phyloP scores from a whole-genome alignment of 352 stramenopile genomes.

The Phytophthora colocasiae region DNA sequence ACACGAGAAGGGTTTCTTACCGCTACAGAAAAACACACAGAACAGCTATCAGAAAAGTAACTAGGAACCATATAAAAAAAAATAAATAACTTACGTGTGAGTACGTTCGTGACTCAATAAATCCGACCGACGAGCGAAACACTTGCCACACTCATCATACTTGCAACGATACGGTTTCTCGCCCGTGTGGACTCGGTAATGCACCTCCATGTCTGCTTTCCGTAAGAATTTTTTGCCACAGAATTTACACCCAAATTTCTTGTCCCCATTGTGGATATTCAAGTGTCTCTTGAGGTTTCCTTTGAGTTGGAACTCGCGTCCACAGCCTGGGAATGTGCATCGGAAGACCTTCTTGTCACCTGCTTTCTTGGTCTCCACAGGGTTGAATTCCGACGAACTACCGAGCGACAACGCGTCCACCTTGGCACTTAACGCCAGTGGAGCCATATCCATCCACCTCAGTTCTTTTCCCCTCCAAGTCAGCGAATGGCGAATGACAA shows the following conservation, averaged over 20 bases:
- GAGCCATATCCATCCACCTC: conserved; percentile 25
- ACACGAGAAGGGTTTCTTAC: conserved; percentile 71
- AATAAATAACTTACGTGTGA: conserved; percentile 49
- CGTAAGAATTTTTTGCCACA: conserved; percentile 70
- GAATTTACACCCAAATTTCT: conserved; percentile 68
- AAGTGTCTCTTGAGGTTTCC: conserved; percentile 68
- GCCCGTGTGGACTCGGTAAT: conserved; percentile 77
- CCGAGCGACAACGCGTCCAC: conserved; percentile 28
- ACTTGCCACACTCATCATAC: conserved; percentile 58
- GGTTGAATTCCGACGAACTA: background rate
- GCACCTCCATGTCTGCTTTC: conserved; percentile 81
- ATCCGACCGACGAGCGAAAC: conserved; percentile 76
- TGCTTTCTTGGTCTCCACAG: conserved; percentile 9
- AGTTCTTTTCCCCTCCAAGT: background rate
- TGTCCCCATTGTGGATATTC: conserved; percentile 66
- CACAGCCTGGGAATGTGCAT: conserved; percentile 61
- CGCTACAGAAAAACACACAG: conserved; percentile 36
- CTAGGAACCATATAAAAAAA: background rate
- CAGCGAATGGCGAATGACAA: conserved; percentile 25
- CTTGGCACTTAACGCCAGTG: conserved; percentile 27
- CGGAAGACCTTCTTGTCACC: conserved; percentile 41
- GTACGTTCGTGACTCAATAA: conserved; percentile 80
- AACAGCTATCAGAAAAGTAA: conserved; percentile 17
- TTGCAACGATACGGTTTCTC: conserved; percentile 80
- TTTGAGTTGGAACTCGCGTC: conserved; percentile 68